Base-by-base conservation (phyloP, 768 basidiomycete genomes). In the Scleroderma citrinum region DNA sequence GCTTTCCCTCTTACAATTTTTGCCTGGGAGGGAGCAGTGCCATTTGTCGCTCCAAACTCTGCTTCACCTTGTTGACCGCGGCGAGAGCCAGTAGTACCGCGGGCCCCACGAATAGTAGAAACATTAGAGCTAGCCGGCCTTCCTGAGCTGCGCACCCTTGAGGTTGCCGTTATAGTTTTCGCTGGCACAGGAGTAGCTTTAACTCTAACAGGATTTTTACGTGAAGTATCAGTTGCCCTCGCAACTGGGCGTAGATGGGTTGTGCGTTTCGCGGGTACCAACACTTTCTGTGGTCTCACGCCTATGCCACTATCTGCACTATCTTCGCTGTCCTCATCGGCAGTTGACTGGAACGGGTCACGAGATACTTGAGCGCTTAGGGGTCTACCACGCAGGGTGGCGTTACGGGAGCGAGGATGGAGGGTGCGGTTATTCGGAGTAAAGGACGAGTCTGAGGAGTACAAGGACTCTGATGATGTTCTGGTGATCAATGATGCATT, bases 401-500 rank as follows among this genome's bases (percentile, higher is more conserved):
- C 54, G 32, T 58, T 53, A 46, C 50, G 55, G 16, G 52, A 53
- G 23, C 57, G 53, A 19, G 62, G 40, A n/a, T 46, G 11, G 5
- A 40, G n/a, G 29, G 31, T 49, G 14, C 34, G 30, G 29, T 26
- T 36, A 11, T 48, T 55, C 34, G 42, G 43, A 46, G 49, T 52
- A 32, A 45, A 48, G 8, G 66, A 67, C 4, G 70, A 65, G 29
- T 60, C 66, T 21, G 59, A 56, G 3, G 66, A 66, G 35, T 65
- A 60, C 20, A 69, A 58, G 11, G 76, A 78, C 42, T 73, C 76
- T 12, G 73, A 73, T 3, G 72, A 74, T 7, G 67, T 63, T 26
- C 64, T 62, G 8, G n/a, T 65, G 62, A 41, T 73, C 56, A 74
- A 63, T 5, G 69, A 70, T 43, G 62, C 61, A 43, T 72, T 62